These are phyloP conservation scores for Cordyceps javanica DNA, from an alignment of 2,329 filamentous ascomycete species.

Conservation along the genomic window DNA sequence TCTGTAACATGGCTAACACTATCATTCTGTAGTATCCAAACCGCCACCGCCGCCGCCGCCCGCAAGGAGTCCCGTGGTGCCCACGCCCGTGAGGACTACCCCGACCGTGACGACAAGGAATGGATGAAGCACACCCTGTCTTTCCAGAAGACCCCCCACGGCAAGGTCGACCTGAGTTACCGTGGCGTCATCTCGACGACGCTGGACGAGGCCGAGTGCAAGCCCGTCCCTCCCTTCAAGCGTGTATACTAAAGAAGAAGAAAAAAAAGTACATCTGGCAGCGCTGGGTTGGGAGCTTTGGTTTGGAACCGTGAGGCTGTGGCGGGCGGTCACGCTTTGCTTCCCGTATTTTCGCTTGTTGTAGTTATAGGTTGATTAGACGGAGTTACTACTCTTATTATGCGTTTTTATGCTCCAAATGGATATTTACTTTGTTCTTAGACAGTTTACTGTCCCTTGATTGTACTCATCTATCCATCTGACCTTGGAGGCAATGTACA, in stretches of 20 bases:
- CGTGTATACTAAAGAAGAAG: conserved; percentile 70
- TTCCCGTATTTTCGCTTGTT: conserved; percentile 10
- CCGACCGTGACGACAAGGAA: conserved; percentile 87
- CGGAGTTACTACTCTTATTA: conserved; percentile 11
- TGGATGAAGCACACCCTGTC: conserved; percentile 99
- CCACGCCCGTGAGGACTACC: conserved; percentile 94
- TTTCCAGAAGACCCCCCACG: conserved; percentile 91
- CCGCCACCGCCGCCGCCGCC: conserved; percentile 81
- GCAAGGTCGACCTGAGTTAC: conserved; percentile 80
- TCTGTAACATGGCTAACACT: background rate
- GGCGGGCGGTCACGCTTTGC: background rate
- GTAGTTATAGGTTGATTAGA: conserved; percentile 13
- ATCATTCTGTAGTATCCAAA: conserved; percentile 62
- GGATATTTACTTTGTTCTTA: conserved; percentile 12
- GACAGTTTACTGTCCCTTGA: background rate
- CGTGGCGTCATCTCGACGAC: conserved; percentile 75
- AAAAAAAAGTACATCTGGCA: conserved; percentile 6
- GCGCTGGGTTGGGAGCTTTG: background rate
- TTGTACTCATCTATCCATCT: conserved; percentile 18
- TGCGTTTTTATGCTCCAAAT: conserved; percentile 6
- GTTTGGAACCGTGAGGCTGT: background rate
- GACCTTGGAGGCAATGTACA: too few species aligned
- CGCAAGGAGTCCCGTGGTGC: conserved; percentile 96
- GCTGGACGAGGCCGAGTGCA: conserved; percentile 93
- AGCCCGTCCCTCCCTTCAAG: conserved; percentile 94